Conservation (phyloP, 352 stramenopile genomes). For the Thraustochytrium sp. region DNA sequence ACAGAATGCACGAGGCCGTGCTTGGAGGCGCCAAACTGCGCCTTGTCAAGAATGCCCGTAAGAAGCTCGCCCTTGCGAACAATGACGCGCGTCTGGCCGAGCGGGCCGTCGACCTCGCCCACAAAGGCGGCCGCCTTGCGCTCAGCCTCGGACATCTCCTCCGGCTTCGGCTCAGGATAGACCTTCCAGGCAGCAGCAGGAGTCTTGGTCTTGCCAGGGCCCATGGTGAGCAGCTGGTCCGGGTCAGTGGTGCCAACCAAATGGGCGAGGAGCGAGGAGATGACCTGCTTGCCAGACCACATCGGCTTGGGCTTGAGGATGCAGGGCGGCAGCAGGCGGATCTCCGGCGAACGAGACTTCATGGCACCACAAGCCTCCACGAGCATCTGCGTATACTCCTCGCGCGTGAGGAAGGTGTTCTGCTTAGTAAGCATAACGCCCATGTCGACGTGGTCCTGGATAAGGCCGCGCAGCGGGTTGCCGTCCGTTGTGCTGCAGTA, state of each 20-base stretch:
- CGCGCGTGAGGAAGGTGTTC: conserved; percentile 95
- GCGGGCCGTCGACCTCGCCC: conserved; percentile 50
- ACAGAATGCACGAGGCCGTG: conserved; percentile 95
- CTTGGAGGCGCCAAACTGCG: conserved; percentile 93
- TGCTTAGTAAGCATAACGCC: conserved; percentile 96
- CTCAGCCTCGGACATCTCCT: not conserved
- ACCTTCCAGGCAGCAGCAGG: conserved; percentile 38
- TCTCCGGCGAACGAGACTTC: conserved; percentile 81
- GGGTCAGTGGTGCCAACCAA: conserved; percentile 43
- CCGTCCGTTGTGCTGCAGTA: conserved; percentile 96
- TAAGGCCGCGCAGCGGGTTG: conserved; percentile 92
- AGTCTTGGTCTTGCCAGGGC: conserved; percentile 40
- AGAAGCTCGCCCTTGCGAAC: conserved; percentile 91
- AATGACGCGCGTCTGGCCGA: conserved; percentile 87
- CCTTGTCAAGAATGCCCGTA: conserved; percentile 97
- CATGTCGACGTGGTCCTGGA: conserved; percentile 98
- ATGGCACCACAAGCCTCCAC: conserved; percentile 92
- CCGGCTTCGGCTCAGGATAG: not conserved
- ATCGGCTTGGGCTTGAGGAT: conserved; percentile 92
- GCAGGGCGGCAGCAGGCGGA: conserved; percentile 89
- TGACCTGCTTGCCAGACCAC: conserved; percentile 99
- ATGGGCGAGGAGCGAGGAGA: conserved; percentile 51
- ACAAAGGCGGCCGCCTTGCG: conserved; percentile 91
- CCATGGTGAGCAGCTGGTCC: conserved; percentile 45
- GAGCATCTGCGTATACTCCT: conserved; percentile 96